These are phyloP conservation scores for Penicillium sp. DNA, from an alignment of 2,329 filamentous ascomycete species.

Conservation along the genomic window DNA sequence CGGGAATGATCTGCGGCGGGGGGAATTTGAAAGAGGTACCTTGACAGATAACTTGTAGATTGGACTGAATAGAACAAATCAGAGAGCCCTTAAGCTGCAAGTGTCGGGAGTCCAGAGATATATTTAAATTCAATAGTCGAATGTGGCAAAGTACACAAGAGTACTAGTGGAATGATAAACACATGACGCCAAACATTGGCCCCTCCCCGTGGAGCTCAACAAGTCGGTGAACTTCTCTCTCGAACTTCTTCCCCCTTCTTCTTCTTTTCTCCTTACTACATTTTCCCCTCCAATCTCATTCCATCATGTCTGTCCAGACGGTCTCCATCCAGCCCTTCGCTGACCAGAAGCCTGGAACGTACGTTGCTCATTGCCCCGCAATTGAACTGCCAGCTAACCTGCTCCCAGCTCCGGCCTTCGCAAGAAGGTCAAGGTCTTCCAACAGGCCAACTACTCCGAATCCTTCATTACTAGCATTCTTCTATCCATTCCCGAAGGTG, in stretches of 20 bases:
- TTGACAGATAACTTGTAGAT: background rate
- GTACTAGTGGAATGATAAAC: conserved; percentile 24
- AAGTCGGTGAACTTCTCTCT: conserved; percentile 26
- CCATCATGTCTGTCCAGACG: conserved; percentile 27
- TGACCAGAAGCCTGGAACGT: conserved; percentile 99
- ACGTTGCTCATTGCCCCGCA: conserved; percentile 49
- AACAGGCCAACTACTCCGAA: conserved; percentile 92
- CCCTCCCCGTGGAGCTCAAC: conserved; percentile 21
- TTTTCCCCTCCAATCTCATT: conserved; percentile 4
- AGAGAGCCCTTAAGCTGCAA: background rate
- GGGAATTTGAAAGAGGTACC: background rate
- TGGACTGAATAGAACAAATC: background rate
- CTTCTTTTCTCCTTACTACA: conserved; percentile 6
- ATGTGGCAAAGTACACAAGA: background rate
- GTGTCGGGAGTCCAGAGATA: background rate
- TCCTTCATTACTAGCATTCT: conserved; percentile 92
- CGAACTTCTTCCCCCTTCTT: conserved; percentile 8
- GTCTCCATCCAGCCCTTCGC: conserved; percentile 81
- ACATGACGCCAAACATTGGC: conserved; percentile 20
- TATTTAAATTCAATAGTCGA: background rate
- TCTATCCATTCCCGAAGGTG: conserved; percentile 93
- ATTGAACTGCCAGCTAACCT: conserved; percentile 16
- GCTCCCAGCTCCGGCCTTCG: conserved; percentile 81
- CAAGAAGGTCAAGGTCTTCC: conserved; percentile 98
- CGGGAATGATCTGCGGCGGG: conserved; percentile 2